These are phyloP conservation scores for Penicillium taxi DNA, from an alignment of 495 filamentous ascomycete genomes.

Conservation along the genomic window DNA sequence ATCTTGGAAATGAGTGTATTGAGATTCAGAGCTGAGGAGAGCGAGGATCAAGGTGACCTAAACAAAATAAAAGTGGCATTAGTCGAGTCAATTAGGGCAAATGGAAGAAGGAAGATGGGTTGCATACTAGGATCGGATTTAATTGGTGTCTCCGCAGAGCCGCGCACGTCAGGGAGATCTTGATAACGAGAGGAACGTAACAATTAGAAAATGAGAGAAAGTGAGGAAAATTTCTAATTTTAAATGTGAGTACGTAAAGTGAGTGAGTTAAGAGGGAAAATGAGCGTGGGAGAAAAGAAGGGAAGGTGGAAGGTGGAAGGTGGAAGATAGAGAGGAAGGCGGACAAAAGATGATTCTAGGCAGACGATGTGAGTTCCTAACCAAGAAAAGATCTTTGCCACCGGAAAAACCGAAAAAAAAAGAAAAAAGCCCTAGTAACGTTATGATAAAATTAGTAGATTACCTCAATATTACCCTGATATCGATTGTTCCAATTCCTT, in stretches of 20 bases:
- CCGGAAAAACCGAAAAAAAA: background rate
- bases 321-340: background rate
- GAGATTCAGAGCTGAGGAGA: background rate
- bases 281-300: background rate
- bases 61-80: background rate
- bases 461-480: background rate
- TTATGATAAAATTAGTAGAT: no score
- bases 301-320: conserved; percentile 2
- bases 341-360: conserved; percentile 11
- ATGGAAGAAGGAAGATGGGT: no score
- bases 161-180: no score
- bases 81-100: no score
- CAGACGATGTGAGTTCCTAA: conserved; percentile 22
- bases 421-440: no score
- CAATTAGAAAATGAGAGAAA: no score
- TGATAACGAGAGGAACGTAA: no score
- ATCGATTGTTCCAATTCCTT: conserved; percentile 1
- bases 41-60: background rate
- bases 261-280: background rate
- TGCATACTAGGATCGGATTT: no score
- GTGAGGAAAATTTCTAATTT: no score
- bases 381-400: conserved; percentile 18
- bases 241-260: no score
- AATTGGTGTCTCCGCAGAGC: no score
- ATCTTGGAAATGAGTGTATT: conserved; percentile 2